Conservation (phyloP, 768 basidiomycete genomes). For the Aureoboletus auriporus region DNA sequence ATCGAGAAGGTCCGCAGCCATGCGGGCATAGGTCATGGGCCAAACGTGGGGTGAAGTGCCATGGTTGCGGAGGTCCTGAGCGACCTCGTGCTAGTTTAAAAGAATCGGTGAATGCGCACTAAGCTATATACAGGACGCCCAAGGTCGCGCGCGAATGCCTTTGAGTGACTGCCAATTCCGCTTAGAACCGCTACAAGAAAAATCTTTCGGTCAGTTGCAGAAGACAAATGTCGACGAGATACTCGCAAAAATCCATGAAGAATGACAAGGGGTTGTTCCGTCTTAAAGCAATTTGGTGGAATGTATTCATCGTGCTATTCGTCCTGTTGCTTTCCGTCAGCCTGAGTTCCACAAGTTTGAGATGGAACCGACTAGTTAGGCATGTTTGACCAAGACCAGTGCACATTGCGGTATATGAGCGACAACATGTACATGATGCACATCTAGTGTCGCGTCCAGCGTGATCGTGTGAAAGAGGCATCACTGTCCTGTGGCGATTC, state of each 20-base stretch:
- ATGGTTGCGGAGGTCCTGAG: constrained; percentile 86
- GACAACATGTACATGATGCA: too few relatives aligned
- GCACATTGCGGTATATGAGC: constrained; percentile 3
- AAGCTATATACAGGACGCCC: constrained; percentile 69
- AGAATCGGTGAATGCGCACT: constrained; percentile 33
- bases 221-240: not conserved
- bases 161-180: constrained; percentile 87
- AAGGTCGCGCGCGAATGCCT: constrained; percentile 64
- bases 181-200: constrained; percentile 65
- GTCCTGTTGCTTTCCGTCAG: constrained; percentile 18
- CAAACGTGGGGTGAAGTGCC: constrained; percentile 73
- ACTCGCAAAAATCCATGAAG: constrained; percentile 64
- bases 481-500: constrained; percentile 48
- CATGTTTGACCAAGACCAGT: not conserved
- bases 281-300: constrained; percentile 25
- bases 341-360: not conserved
- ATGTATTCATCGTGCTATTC: constrained; percentile 29
- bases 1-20: constrained; percentile 74
- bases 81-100: not conserved
- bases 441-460: too few relatives aligned
- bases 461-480: constrained; percentile 3
- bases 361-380: constrained; percentile 3
- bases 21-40: constrained; percentile 71
- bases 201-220: constrained; percentile 1
- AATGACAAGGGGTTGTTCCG: constrained; percentile 47